These are phyloP conservation scores for Tricladium varicosporioides DNA, from an alignment of 2,329 filamentous ascomycete genomes.

Conservation along the genomic window DNA sequence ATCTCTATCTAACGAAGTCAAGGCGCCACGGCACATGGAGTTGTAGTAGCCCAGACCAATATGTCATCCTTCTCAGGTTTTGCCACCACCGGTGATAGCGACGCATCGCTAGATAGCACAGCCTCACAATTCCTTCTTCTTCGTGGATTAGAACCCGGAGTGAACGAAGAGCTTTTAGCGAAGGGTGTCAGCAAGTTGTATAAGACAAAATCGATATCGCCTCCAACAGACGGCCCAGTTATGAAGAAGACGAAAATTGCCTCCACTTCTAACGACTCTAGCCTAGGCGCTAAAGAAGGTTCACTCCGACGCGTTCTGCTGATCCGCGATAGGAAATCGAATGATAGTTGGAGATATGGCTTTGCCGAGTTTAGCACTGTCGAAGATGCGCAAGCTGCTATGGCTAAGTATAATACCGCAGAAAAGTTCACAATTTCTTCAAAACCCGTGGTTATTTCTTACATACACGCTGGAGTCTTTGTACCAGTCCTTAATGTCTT, in stretches of 20 bases:
- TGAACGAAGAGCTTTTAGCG: slow-evolving; percentile 70
- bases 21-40: slow-evolving; percentile 34
- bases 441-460: slow-evolving; percentile 67
- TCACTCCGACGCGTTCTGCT: slow-evolving; percentile 76
- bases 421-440: slow-evolving; percentile 77
- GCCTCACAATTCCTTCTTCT: slow-evolving; percentile 73
- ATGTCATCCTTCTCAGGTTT: slow-evolving; percentile 40
- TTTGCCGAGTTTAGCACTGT: slow-evolving; percentile 80
- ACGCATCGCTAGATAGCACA: slow-evolving; percentile 47
- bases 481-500: slow-evolving; percentile 65
- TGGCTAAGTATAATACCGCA: slow-evolving; percentile 68
- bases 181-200: slow-evolving; percentile 74
- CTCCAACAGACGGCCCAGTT: slow-evolving; percentile 34
- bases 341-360: slow-evolving; percentile 76
- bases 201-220: slow-evolving; percentile 46
- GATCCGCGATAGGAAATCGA: slow-evolving; percentile 67
- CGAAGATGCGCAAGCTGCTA: slow-evolving; percentile 71
- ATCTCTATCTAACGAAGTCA: slow-evolving; percentile 30
- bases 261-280: slow-evolving; percentile 51
- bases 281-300: slow-evolving; percentile 63
- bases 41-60: slow-evolving; percentile 36
- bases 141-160: slow-evolving; percentile 66
- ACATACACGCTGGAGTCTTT: slow-evolving; percentile 83
- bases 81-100: slow-evolving; percentile 52
- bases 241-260: slow-evolving; percentile 46